Base-by-base conservation (phyloP, 768 basidiomycete species). In the Auriscalpium microsporum region DNA sequence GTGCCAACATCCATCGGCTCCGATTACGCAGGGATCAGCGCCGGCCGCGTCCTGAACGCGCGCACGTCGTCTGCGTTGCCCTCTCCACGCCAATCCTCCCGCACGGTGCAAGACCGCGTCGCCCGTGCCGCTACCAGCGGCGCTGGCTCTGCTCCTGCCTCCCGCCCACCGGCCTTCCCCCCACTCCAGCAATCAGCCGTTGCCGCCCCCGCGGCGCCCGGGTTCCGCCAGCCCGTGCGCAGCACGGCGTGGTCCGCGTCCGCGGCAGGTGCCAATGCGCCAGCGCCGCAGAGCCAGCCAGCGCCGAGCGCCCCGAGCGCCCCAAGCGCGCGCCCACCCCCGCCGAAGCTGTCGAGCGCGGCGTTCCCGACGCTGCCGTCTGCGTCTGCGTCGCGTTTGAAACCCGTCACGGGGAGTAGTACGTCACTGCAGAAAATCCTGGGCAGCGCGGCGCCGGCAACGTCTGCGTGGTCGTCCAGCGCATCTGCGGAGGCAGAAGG, bases 61-160 rank as follows among this genome's bases (percentile, higher is more conserved):
- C 93, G 94, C 67, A 80, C 90, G 56, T 79, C 81, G 1, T 87
- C 88, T 0, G 74, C 80, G 1, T 71, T 80, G 0, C 77, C 81
- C 9, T 77, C 81, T 2, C 77, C 80, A 10, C 72, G 76, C 33
- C 75, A 76, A 57, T 75, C 81, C 2, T 82, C 86, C 2, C 75
- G 85, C 50, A 80, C 85, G 57, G 78, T 95, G 0, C 91, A 81
- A 84, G 90, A 93, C 59, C 83, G 93, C 14, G 92, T 95, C 23
- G 93, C 90, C 8, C 81, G 80, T 57, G 93, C 90, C 0, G 94
- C 92, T 0, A 70, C 75, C 14, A 67, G 73, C 2, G 71, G 75
- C 46, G 68, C 73, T 33, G 45, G 61, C 1, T 62, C 64, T 36
- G 58, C 64, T 23, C 56, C 63, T 3, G 71, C 76, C 51, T 67